Conservation (phyloP, 2,329 filamentous ascomycete genomes). For the Epichloe festucae region DNA sequence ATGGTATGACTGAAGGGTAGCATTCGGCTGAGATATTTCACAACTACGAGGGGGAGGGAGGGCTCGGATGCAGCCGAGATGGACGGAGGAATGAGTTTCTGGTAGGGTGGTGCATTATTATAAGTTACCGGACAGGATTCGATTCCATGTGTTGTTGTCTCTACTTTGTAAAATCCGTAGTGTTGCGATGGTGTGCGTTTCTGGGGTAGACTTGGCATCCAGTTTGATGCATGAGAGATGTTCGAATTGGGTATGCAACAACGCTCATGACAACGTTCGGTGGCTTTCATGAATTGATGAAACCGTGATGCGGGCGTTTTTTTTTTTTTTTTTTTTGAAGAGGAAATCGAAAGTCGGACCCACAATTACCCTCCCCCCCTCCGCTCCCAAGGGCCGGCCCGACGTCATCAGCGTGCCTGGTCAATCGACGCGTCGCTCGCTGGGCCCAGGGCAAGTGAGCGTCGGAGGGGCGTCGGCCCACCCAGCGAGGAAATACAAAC, state of each 20-base stretch:
- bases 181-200: no score
- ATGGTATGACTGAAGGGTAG: no score
- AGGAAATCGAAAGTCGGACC: not conserved
- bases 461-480: not conserved
- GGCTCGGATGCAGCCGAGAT: slow-evolving; percentile 1
- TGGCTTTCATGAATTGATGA: not conserved
- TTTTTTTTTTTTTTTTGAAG: no score
- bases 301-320: not conserved
- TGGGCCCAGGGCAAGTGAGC: no score
- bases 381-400: not conserved
- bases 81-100: not conserved
- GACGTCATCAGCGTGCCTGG: not conserved
- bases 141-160: not conserved
- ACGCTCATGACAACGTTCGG: no score
- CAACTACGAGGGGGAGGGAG: not conserved
- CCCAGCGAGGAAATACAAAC: not conserved
- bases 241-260: no score
- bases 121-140: not conserved
- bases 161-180: no score
- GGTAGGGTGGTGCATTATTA: not conserved
- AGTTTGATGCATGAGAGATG: no score
- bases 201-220: no score
- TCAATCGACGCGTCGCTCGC: not conserved
- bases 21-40: no score
- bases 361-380: not conserved